Evolutionary conservation across 2,329 filamentous ascomycete genomes (phyloP).

Genomic region (Dactylellina sp.): DNA sequence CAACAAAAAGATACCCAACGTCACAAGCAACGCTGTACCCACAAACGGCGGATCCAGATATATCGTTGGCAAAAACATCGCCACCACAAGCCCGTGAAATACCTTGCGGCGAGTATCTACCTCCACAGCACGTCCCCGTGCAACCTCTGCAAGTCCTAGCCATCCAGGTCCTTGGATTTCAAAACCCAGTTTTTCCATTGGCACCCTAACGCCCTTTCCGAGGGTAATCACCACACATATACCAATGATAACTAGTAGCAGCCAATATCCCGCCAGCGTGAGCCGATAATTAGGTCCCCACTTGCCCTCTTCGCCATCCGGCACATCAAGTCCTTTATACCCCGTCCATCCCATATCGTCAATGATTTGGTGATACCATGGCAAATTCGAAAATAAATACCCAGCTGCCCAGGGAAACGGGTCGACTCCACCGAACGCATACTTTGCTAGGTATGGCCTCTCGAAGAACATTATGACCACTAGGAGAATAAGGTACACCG

Average conservation of each 20-base stretch:
- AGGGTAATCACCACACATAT: constrained; percentile 48
- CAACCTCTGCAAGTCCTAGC: constrained; percentile 78
- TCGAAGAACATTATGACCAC: constrained; percentile 77
- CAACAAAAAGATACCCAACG: constrained; percentile 85
- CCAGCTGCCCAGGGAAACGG: constrained; percentile 92
- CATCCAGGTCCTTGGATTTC: constrained; percentile 61
- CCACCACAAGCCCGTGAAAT: constrained; percentile 98
- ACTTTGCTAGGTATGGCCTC: constrained; percentile 74
- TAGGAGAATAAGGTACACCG: constrained; percentile 77
- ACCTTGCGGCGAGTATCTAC: constrained; percentile 97
- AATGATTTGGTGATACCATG: constrained; percentile 75
- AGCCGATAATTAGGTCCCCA: constrained; percentile 57
- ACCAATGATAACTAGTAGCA: constrained; percentile 36
- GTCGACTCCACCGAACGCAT: constrained; percentile 78
- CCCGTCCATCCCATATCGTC: constrained; percentile 59
- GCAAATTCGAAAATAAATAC: constrained; percentile 85
- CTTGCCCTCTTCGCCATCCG: constrained; percentile 63
- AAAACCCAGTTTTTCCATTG: constrained; percentile 51
- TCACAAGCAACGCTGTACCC: constrained; percentile 80
- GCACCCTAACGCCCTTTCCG: constrained; percentile 31
- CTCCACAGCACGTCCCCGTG: constrained; percentile 85
- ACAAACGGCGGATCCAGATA: constrained; percentile 88
- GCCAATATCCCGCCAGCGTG: constrained; percentile 64
- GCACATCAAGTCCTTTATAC: constrained; percentile 79
- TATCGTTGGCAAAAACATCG: constrained; percentile 88